Conservation (phyloP, 164 flowering plant genomes). For the Chimonanthus salicifolius region DNA sequence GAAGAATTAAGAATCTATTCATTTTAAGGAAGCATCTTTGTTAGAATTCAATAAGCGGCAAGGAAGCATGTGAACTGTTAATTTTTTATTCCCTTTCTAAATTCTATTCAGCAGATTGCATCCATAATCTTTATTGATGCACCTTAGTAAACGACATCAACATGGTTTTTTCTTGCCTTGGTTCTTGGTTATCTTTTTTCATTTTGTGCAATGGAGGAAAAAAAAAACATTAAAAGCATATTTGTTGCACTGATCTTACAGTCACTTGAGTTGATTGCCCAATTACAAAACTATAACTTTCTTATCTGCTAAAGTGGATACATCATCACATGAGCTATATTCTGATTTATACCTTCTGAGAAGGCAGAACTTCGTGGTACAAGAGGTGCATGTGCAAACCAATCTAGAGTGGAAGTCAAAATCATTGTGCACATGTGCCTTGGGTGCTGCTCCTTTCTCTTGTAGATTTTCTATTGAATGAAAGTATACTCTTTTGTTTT, state of each 20-base stretch:
- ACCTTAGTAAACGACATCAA: background rate
- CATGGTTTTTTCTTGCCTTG: background rate
- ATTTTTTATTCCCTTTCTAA: background rate
- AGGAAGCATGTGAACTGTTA: background rate
- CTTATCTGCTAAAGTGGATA: background rate
- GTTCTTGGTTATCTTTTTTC: background rate
- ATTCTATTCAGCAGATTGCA: background rate
- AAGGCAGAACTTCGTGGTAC: no score
- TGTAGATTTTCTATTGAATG: no score
- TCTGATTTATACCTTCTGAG: no score
- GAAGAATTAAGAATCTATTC: constrained; percentile 1
- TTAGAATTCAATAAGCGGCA: no score
- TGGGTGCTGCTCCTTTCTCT: no score
- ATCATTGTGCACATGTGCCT: no score
- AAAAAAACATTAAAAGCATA: background rate
- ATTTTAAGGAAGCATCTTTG: background rate
- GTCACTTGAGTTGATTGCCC: background rate
- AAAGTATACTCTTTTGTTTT: no score
- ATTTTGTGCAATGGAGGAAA: background rate
- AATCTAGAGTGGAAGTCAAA: no score
- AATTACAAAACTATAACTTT: background rate
- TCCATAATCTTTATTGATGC: background rate
- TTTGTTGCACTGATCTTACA: background rate
- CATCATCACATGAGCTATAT: background rate
- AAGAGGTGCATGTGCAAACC: no score